Evolutionary conservation across 441 rosid genomes (phyloP).

Genomic region (Euphorbia celastroides): DNA sequence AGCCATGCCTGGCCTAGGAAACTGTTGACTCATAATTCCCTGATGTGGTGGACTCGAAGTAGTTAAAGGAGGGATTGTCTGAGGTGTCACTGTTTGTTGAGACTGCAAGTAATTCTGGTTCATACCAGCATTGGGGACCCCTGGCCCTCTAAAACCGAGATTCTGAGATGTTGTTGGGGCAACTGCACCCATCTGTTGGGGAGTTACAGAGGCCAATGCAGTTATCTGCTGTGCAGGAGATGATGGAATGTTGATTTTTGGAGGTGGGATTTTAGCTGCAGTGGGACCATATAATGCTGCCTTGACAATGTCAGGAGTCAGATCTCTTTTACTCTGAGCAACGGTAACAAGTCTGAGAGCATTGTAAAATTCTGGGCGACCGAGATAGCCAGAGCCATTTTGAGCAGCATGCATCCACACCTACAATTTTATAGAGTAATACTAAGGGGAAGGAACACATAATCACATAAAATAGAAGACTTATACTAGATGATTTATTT

Average conservation of each 20-base stretch:
- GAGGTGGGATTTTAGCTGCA: constrained; percentile 89
- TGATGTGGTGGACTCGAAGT: constrained; percentile 42
- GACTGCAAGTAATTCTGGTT: constrained; percentile 48
- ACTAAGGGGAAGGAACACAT: neutral
- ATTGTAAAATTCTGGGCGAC: constrained; percentile 72
- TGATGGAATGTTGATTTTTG: constrained; percentile 66
- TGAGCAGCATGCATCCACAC: constrained; percentile 89
- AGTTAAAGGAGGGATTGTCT: constrained; percentile 37
- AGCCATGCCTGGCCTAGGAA: constrained; percentile 42
- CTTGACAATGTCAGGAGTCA: constrained; percentile 89
- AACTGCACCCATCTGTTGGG: constrained; percentile 34
- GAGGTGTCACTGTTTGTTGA: constrained; percentile 44
- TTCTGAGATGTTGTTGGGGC: constrained; percentile 38
- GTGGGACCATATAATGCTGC: constrained; percentile 91
- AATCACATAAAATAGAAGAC: constrained; percentile 12
- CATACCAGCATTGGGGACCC: constrained; percentile 43
- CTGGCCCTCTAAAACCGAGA: constrained; percentile 57
- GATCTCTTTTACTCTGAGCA: constrained; percentile 87
- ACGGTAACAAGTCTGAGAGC: constrained; percentile 91
- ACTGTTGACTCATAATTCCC: constrained; percentile 38
- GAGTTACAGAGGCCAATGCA: constrained; percentile 31
- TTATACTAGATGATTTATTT: neutral
- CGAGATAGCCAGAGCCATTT: constrained; percentile 62
- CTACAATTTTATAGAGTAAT: constrained; percentile 33
- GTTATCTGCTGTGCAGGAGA: constrained; percentile 37